phyloP scores from a whole-genome alignment of 1,284 basidiomycete genomes.

The Melampsora allii-populina region DNA sequence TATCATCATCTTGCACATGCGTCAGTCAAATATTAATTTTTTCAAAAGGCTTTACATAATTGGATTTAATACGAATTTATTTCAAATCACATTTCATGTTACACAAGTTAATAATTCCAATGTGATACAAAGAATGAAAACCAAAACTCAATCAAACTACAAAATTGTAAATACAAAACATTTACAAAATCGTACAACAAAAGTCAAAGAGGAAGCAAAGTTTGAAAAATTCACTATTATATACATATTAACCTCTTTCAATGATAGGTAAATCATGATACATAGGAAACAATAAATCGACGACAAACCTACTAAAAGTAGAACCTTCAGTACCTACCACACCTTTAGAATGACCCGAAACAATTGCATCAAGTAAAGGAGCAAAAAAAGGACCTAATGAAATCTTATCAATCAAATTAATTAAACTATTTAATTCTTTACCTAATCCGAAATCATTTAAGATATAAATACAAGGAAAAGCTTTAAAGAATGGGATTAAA shows the following conservation, averaged over 20 bases:
- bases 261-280: conserved; percentile 49
- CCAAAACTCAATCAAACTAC: too few relatives aligned
- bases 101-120: too few relatives aligned
- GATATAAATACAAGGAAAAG: conserved; percentile 69
- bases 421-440: conserved; percentile 54
- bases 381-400: conserved; percentile 58
- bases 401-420: conserved; percentile 60
- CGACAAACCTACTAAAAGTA: conserved; percentile 67
- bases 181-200: too few relatives aligned
- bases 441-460: conserved; percentile 60
- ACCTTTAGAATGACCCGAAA: conserved; percentile 59
- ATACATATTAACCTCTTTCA: conserved; percentile 13
- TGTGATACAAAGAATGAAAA: too few relatives aligned
- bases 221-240: too few relatives aligned
- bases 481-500: conserved; percentile 58
- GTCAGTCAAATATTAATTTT: too few relatives aligned
- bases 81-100: too few relatives aligned
- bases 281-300: conserved; percentile 64
- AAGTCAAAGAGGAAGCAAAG: too few relatives aligned
- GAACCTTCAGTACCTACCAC: conserved; percentile 31
- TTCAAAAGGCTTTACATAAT: too few relatives aligned
- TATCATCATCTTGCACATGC: too few relatives aligned
- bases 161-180: too few relatives aligned
- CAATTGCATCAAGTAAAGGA: conserved; percentile 67
- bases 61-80: too few relatives aligned